Conservation (phyloP, 2,329 filamentous ascomycete genomes). For the Rosellinia necatrix region DNA sequence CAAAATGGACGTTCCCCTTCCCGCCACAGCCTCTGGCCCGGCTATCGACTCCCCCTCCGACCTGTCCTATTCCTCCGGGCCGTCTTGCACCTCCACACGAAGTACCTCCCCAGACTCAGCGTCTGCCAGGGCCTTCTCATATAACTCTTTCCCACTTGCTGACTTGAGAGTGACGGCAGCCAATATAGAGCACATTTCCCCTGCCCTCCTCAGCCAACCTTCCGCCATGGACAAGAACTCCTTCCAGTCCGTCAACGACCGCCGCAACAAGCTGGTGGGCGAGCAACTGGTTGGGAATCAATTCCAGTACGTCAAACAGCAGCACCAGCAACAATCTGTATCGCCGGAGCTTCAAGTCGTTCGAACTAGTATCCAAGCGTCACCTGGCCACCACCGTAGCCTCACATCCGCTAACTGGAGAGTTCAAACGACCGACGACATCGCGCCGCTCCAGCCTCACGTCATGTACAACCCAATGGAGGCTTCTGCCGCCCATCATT, state of each 20-base stretch:
- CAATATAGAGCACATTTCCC: conserved; percentile 31
- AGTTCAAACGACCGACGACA: conserved; percentile 29
- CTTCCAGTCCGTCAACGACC: conserved; percentile 39
- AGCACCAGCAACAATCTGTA: conserved; percentile 5
- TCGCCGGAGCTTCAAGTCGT: conserved; percentile 27
- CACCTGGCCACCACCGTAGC: conserved; percentile 24
- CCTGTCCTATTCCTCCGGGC: conserved; percentile 38
- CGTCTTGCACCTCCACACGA: conserved; percentile 36
- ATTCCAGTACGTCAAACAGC: conserved; percentile 20
- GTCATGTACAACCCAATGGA: conserved; percentile 31
- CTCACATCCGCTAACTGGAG: conserved; percentile 41
- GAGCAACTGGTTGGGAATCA: conserved; percentile 28
- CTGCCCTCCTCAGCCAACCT: conserved; percentile 26
- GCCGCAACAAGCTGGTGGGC: conserved; percentile 34
- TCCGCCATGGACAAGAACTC: conserved; percentile 38
- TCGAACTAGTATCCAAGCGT: conserved; percentile 25
- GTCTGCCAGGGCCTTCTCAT: conserved; percentile 12
- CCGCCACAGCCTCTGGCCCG: conserved; percentile 28
- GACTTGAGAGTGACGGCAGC: conserved; percentile 28
- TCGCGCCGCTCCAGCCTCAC: conserved; percentile 14
- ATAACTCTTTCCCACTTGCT: conserved; percentile 31
- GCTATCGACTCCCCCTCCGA: conserved; percentile 35
- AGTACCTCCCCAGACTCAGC: conserved; percentile 34
- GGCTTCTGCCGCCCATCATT: conserved; percentile 6
- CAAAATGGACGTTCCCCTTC: conserved; percentile 36